Evolutionary conservation across 1,284 basidiomycete genomes (phyloP).

Genomic region (Cutaneotrichosporon arboriforme): DNA sequence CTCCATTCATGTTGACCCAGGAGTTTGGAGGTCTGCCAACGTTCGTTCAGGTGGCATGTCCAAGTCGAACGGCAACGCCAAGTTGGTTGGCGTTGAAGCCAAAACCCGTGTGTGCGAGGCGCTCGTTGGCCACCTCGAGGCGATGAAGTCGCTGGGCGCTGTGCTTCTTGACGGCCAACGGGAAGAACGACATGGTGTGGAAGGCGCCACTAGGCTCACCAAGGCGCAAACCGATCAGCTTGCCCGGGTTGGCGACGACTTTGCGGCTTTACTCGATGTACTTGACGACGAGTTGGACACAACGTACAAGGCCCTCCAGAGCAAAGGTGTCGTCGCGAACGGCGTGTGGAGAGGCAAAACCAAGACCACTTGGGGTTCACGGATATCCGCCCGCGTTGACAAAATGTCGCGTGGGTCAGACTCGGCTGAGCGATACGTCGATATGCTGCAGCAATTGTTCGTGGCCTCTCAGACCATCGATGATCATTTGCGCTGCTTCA

Average conservation of each 20-base stretch:
- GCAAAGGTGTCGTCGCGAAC: conserved; percentile 63
- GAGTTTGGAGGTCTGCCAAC: conserved; percentile 61
- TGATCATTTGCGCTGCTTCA: conserved; percentile 72
- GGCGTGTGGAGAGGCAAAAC: conserved; percentile 65
- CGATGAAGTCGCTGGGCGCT: conserved; percentile 45
- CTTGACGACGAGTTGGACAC: conserved; percentile 80
- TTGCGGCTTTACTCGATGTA: conserved; percentile 52
- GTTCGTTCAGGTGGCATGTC: conserved; percentile 11
- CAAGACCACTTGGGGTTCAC: conserved; percentile 63
- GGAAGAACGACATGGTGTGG: conserved; percentile 58
- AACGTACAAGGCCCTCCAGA: conserved; percentile 81
- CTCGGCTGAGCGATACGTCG: conserved; percentile 78
- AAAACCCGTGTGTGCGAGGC: conserved; percentile 32
- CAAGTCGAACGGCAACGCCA: conserved; percentile 63
- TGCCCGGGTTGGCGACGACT: conserved; percentile 58
- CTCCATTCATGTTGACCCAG: conserved; percentile 77
- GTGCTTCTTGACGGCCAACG: conserved; percentile 50
- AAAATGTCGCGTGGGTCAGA: conserved; percentile 86
- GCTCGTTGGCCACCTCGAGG: conserved; percentile 26
- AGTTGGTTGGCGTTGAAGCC: conserved; percentile 31
- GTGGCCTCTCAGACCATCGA: conserved; percentile 71
- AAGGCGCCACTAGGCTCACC: conserved; percentile 6
- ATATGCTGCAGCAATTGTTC: conserved; percentile 71
- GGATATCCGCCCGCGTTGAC: conserved; percentile 75
- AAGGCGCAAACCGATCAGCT: conserved; percentile 13